A percentile compares a stretch with the other conserved stretches of the same genome.
Evolutionary conservation across 2,329 filamentous ascomycete species (phyloP).

Genomic region (Penicillium digitatum): DNA sequence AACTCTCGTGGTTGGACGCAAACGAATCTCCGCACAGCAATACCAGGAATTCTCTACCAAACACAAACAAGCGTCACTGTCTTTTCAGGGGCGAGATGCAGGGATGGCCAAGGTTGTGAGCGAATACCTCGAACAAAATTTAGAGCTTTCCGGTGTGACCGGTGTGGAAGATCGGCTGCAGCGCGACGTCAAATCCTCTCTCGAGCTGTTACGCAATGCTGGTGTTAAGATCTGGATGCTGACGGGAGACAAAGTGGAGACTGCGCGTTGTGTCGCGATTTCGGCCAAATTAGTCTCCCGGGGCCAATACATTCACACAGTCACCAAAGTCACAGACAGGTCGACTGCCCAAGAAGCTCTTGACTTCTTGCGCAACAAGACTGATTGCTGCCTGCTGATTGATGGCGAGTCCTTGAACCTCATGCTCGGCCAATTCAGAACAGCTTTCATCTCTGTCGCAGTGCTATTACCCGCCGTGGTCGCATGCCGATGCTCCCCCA

Average conservation of each 20-base stretch:
- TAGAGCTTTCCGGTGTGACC: slow-evolving; percentile 94
- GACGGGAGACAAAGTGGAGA: slow-evolving; percentile 97
- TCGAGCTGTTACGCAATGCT: slow-evolving; percentile 91
- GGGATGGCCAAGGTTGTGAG: slow-evolving; percentile 77
- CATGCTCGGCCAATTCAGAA: slow-evolving; percentile 75
- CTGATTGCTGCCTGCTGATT: slow-evolving; percentile 83
- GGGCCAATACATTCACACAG: slow-evolving; percentile 93
- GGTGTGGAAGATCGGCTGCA: slow-evolving; percentile 97
- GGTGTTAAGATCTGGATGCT: slow-evolving; percentile 99
- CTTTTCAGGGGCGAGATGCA: slow-evolving; percentile 72
- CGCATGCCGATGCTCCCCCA: slow-evolving; percentile 93
- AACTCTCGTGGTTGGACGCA: slow-evolving; percentile 91
- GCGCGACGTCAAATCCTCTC: slow-evolving; percentile 87
- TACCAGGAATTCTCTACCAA: slow-evolving; percentile 74
- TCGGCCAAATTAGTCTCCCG: slow-evolving; percentile 89
- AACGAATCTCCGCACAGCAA: slow-evolving; percentile 70
- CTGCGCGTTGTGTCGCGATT: slow-evolving; percentile 90
- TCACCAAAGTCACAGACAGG: slow-evolving; percentile 77
- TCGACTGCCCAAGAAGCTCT: slow-evolving; percentile 82
- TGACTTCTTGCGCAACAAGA: slow-evolving; percentile 80
- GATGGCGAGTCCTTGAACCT: slow-evolving; percentile 87
- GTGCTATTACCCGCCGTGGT: slow-evolving; percentile 88
- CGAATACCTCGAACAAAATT: slow-evolving; percentile 76
- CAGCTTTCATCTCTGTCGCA: slow-evolving; percentile 82
- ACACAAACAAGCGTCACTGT: slow-evolving; percentile 75